Conservation (phyloP, 2,329 filamentous ascomycete species). For the Paracoccidioides brasiliensis region DNA sequence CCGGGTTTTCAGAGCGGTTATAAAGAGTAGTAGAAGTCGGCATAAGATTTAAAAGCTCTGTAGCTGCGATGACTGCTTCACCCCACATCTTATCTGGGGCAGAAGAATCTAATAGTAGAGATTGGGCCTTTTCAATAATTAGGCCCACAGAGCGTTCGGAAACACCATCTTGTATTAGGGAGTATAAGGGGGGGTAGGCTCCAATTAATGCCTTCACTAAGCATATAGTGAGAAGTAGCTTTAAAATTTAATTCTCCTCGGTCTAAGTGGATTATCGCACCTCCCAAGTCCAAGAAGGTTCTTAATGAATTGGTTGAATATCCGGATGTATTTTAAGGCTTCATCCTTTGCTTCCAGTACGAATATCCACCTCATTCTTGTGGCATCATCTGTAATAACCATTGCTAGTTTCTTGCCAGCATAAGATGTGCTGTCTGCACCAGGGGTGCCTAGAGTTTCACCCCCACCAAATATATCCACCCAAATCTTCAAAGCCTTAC, state of each 20-base stretch:
- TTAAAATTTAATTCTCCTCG: not conserved
- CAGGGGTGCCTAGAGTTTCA: not conserved
- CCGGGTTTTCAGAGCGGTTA: too few species aligned
- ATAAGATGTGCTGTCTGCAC: not conserved
- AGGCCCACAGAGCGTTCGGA: not conserved
- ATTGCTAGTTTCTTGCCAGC: not conserved
- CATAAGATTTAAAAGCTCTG: not conserved
- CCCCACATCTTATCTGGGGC: not conserved
- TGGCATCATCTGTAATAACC: not conserved
- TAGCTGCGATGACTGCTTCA: not conserved
- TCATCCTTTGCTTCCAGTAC: not conserved
- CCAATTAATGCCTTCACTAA: too few species aligned
- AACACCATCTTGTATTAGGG: not conserved
- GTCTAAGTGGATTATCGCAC: not conserved
- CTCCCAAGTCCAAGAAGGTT: not conserved
- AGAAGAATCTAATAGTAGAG: not conserved
- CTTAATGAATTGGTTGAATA: not conserved
- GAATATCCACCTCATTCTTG: not conserved
- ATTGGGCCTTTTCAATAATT: not conserved
- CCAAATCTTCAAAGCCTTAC: not conserved
- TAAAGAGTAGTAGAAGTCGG: too few species aligned
- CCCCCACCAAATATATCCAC: not conserved
- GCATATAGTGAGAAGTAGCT: not conserved
- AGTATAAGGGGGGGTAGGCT: not conserved
- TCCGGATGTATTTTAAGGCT: not conserved